These are phyloP conservation scores for Oenanthe javanica DNA, from an alignment of 140 eudicot genomes.

Conservation along the genomic window DNA sequence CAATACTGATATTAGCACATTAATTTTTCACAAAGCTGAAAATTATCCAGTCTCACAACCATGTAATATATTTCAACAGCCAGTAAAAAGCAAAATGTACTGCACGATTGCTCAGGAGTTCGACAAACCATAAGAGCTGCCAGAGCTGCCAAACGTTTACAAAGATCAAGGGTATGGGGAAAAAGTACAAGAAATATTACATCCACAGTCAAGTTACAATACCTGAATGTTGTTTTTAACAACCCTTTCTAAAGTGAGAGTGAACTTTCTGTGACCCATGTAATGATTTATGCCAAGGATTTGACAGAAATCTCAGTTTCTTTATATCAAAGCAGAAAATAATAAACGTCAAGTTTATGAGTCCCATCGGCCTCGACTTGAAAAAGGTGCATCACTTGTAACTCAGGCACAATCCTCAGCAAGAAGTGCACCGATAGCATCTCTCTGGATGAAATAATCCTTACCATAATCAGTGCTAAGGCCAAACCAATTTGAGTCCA, in stretches of 20 bases:
- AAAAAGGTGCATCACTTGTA: constrained; percentile 20
- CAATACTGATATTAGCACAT: not conserved
- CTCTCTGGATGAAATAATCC: constrained; percentile 33
- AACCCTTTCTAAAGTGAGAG: not conserved
- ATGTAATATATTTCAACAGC: not conserved
- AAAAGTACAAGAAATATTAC: constrained; percentile 4
- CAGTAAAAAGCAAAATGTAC: not conserved
- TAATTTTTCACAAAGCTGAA: not conserved
- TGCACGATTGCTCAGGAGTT: not conserved
- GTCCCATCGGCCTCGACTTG: constrained; percentile 19
- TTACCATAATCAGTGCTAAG: constrained; percentile 27
- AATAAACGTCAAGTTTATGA: constrained; percentile 19
- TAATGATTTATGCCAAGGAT: not conserved
- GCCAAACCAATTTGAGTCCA: constrained; percentile 54
- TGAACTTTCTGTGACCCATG: not conserved
- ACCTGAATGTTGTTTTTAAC: not conserved
- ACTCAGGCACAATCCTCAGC: constrained; percentile 44
- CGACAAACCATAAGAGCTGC: not conserved
- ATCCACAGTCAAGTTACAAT: constrained; percentile 1
- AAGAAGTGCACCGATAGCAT: constrained; percentile 43
- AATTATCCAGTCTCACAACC: not conserved
- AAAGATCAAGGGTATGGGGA: not conserved
- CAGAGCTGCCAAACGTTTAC: constrained; percentile 10
- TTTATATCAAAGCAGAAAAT: not conserved
- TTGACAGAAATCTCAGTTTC: not conserved